A percentile compares a stretch with the other conserved stretches of the same genome.
phyloP scores from a whole-genome alignment of 306 rosid species.

The Ziziphus jujuba region DNA sequence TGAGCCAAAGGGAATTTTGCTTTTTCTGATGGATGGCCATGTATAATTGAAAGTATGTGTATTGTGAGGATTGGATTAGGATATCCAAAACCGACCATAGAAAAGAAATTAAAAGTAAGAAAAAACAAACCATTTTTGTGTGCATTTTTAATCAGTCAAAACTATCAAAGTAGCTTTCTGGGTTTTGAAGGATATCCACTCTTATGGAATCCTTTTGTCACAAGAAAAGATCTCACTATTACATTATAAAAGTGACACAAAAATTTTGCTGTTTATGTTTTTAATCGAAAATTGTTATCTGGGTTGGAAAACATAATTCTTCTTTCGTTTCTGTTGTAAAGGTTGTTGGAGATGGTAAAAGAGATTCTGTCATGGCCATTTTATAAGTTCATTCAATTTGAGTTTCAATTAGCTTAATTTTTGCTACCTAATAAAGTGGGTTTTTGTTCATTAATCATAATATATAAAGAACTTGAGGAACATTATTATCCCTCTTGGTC shows the following conservation, averaged over 20 bases:
- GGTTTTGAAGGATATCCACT: constrained; percentile 42
- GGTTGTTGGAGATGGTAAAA: constrained; percentile 13
- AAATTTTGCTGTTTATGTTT: background rate
- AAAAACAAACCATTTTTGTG: constrained; percentile 9
- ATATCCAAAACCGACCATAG: constrained; percentile 48
- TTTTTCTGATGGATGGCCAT: constrained; percentile 18
- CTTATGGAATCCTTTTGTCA: constrained; percentile 41
- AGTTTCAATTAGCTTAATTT: too few relatives aligned
- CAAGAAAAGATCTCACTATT: constrained; percentile 25
- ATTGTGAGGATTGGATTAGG: constrained; percentile 20
- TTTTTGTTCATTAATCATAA: background rate
- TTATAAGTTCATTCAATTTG: background rate
- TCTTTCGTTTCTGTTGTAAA: constrained; percentile 16
- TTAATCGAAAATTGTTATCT: background rate
- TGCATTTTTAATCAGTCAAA: constrained; percentile 21
- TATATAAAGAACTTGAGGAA: too few relatives aligned
- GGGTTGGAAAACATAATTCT: constrained; percentile 20
- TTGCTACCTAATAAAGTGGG: background rate
- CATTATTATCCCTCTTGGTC: too few relatives aligned
- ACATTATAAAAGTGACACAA: constrained; percentile 4
- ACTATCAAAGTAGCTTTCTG: constrained; percentile 35
- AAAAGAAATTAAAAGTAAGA: constrained; percentile 21
- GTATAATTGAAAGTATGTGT: constrained; percentile 8
- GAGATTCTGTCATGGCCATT: constrained; percentile 18
- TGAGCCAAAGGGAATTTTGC: constrained; percentile 36